Percentiles rank a stretch among this genome's conserved stretches.
These are phyloP conservation scores for Eleusine coracana DNA, from an alignment of 176 grass and related monocot genomes.

Conservation along the genomic window DNA sequence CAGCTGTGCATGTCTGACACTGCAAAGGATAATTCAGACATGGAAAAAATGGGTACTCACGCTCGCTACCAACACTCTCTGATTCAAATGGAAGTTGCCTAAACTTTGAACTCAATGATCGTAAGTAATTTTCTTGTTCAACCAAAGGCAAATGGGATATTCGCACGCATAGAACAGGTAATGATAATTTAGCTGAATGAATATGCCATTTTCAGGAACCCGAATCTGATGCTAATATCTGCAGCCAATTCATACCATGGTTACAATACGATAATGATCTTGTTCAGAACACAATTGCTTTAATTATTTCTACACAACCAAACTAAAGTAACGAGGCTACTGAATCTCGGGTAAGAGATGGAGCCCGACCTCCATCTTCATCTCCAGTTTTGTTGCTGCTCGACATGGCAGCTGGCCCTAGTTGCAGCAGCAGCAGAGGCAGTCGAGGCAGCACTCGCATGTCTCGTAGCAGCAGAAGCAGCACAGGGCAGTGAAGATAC, in stretches of 20 bases:
- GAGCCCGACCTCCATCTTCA: too few species aligned
- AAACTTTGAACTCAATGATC: not conserved
- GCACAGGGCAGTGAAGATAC: constrained; percentile 76
- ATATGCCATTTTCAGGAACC: not conserved
- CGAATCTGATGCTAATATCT: not conserved
- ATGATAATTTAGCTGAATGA: not conserved
- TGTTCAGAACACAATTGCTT: too few species aligned
- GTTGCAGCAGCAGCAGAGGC: constrained; percentile 87
- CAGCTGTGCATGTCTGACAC: not conserved
- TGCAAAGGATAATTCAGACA: not conserved
- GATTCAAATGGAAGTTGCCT: not conserved
- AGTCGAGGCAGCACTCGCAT: constrained; percentile 95
- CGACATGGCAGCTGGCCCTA: not conserved
- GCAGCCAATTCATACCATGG: not conserved
- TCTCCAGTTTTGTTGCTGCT: not conserved
- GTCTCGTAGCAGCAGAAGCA: constrained; percentile 98
- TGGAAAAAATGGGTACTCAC: not conserved
- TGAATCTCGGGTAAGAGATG: too few species aligned
- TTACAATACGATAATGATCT: not conserved
- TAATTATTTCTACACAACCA: too few species aligned
- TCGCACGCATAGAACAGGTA: not conserved
- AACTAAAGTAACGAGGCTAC: too few species aligned
- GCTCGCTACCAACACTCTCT: not conserved
- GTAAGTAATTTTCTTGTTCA: not conserved
- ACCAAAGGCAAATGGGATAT: too few species aligned